Evolutionary conservation across 2,329 filamentous ascomycete species (phyloP).

Genomic region (Orbilia javanica): DNA sequence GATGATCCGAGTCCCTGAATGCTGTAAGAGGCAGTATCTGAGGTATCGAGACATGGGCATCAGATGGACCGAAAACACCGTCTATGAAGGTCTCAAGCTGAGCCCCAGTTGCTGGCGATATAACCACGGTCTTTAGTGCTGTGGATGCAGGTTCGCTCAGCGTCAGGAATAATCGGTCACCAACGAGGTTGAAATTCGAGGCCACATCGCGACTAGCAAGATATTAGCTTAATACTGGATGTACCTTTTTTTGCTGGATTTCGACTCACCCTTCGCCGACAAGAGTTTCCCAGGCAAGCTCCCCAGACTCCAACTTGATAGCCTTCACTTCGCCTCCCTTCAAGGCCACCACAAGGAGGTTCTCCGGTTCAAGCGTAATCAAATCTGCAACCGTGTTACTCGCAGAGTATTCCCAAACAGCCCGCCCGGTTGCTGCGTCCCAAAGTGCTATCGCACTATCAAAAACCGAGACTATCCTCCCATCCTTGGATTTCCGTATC

Average conservation of each 20-base stretch:
- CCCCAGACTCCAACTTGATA: slow-evolving; percentile 79
- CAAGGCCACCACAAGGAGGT: slow-evolving; percentile 79
- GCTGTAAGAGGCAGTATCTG: slow-evolving; percentile 45
- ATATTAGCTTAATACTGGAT: slow-evolving; percentile 15
- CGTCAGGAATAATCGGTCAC: slow-evolving; percentile 43
- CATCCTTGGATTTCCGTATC: slow-evolving; percentile 81
- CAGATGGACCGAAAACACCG: slow-evolving; percentile 26
- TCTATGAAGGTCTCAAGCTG: slow-evolving; percentile 49
- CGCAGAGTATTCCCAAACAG: slow-evolving; percentile 77
- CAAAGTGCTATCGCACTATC: slow-evolving; percentile 80
- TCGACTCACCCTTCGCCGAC: slow-evolving; percentile 78
- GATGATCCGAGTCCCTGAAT: slow-evolving; percentile 64
- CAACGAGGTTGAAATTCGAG: slow-evolving; percentile 46
- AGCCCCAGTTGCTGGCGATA: slow-evolving; percentile 47
- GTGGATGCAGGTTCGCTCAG: slow-evolving; percentile 26
- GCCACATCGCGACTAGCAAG: slow-evolving; percentile 39
- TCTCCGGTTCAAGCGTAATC: slow-evolving; percentile 74
- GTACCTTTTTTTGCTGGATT: not conserved
- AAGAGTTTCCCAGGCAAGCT: slow-evolving; percentile 82
- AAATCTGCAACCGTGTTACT: slow-evolving; percentile 79
- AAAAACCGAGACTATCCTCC: slow-evolving; percentile 79
- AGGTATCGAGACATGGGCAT: slow-evolving; percentile 41
- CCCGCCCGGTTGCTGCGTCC: slow-evolving; percentile 84
- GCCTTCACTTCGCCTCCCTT: slow-evolving; percentile 76
- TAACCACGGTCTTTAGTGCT: slow-evolving; percentile 43